These are phyloP conservation scores for Beauveria brongniartii DNA, from an alignment of 2,329 filamentous ascomycete genomes.

Conservation along the genomic window DNA sequence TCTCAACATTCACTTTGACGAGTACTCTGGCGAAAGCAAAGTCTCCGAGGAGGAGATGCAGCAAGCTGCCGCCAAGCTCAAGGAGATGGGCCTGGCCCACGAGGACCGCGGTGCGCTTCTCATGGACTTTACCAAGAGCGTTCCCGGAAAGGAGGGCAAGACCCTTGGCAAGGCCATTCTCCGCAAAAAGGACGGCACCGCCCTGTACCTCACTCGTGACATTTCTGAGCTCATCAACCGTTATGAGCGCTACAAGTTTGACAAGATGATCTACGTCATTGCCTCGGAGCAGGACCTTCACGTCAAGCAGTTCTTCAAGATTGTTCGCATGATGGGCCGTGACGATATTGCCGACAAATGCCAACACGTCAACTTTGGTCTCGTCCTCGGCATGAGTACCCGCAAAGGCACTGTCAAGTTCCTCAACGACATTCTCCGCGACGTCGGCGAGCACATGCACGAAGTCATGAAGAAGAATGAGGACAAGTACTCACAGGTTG, in stretches of 20 bases:
- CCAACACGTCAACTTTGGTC: slow-evolving; percentile 68
- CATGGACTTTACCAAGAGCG: slow-evolving; percentile 62
- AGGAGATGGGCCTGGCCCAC: slow-evolving; percentile 56
- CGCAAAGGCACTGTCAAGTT: slow-evolving; percentile 69
- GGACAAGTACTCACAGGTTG: slow-evolving; percentile 83
- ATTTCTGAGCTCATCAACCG: slow-evolving; percentile 66
- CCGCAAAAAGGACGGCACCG: slow-evolving; percentile 66
- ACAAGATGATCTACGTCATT: slow-evolving; percentile 76
- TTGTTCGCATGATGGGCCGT: slow-evolving; percentile 62
- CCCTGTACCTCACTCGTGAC: slow-evolving; percentile 70
- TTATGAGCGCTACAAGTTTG: slow-evolving; percentile 55
- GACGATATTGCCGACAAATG: slow-evolving; percentile 59
- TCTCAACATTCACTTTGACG: slow-evolving; percentile 63
- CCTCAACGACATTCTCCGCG: slow-evolving; percentile 55
- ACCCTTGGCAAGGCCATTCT: slow-evolving; percentile 63
- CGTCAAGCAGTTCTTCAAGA: slow-evolving; percentile 68
- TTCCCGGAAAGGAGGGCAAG: slow-evolving; percentile 59
- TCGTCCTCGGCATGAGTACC: slow-evolving; percentile 64
- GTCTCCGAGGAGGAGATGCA: slow-evolving; percentile 61
- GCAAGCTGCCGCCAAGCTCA: slow-evolving; percentile 51
- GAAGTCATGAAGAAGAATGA: slow-evolving; percentile 91
- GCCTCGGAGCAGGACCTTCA: slow-evolving; percentile 66
- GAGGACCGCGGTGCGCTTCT: slow-evolving; percentile 66
- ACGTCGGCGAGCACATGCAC: slow-evolving; percentile 93
- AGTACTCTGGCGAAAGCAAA: slow-evolving; percentile 69